Evolutionary conservation across 352 stramenopile species (phyloP).

Genomic region (Peronospora tabacina): DNA sequence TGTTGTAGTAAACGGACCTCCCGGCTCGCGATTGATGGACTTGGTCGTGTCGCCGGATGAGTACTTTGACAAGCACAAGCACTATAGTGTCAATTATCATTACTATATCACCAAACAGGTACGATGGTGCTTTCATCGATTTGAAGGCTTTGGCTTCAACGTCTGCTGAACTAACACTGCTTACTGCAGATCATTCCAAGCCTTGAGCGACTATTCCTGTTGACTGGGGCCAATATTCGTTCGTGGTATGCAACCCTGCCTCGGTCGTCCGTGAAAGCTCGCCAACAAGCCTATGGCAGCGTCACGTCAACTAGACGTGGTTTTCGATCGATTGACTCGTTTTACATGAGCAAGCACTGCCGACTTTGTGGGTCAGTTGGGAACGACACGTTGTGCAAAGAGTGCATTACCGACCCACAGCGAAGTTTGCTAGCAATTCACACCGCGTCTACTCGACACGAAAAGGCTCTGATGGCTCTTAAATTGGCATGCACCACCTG

Average conservation of each 20-base stretch:
- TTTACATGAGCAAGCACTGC: slow-evolving; percentile 81
- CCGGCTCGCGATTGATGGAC: slow-evolving; percentile 82
- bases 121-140: slow-evolving; percentile 1
- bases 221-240: slow-evolving; percentile 72
- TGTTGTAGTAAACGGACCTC: slow-evolving; percentile 85
- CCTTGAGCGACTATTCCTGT: slow-evolving; percentile 75
- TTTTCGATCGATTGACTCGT: slow-evolving; percentile 67
- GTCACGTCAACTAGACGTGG: slow-evolving; percentile 13
- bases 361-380: slow-evolving; percentile 62
- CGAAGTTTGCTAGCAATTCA: slow-evolving; percentile 62
- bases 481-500: slow-evolving; percentile 42
- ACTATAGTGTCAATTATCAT: slow-evolving; percentile 80
- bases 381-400: slow-evolving; percentile 39
- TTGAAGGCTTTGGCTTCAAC: background rate
- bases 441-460: slow-evolving; percentile 30
- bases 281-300: slow-evolving; percentile 23
- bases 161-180: background rate
- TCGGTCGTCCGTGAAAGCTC: slow-evolving; percentile 50
- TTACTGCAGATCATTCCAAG: slow-evolving; percentile 59
- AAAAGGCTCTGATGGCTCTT: slow-evolving; percentile 34
- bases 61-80: slow-evolving; percentile 37
- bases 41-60: slow-evolving; percentile 83
- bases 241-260: slow-evolving; percentile 64
- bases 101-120: slow-evolving; percentile 92
- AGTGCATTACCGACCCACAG: slow-evolving; percentile 49